A percentile compares a stretch with the other conserved stretches of the same genome.
Evolutionary conservation across 176 grass and related monocot genomes (phyloP).

Genomic region (Avena sativa): DNA sequence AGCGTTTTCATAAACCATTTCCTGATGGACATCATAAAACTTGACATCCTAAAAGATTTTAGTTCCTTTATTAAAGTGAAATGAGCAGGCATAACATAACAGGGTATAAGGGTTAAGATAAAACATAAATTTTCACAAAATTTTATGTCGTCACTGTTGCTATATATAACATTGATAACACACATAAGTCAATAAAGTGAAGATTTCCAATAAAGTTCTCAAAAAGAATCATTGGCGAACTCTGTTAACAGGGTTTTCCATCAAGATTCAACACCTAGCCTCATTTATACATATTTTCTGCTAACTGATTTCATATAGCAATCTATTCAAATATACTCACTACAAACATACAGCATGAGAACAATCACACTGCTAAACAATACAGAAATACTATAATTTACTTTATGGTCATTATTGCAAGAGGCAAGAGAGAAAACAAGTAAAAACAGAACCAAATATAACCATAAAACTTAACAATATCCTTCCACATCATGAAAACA

Average conservation of each 20-base stretch:
- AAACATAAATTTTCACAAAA: not conserved
- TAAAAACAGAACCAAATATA: not conserved
- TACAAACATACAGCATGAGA: conserved; percentile 3
- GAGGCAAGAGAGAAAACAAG: not conserved
- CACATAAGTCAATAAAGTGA: not conserved
- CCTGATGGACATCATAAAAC: not conserved
- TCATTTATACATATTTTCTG: not conserved
- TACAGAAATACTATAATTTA: not conserved
- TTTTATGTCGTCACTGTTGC: not conserved
- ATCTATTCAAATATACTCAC: not conserved
- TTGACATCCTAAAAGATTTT: not conserved
- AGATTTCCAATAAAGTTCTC: not conserved
- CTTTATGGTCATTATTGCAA: conserved; percentile 12
- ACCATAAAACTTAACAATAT: not conserved
- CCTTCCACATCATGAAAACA: not conserved
- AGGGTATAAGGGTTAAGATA: not conserved
- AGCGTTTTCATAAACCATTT: not conserved
- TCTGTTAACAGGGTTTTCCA: not conserved
- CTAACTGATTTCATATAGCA: not conserved
- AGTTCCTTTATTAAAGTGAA: not conserved
- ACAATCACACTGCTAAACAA: not conserved
- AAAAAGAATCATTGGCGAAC: not conserved
- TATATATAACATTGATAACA: not conserved
- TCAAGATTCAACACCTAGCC: not conserved
- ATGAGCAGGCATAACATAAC: not conserved